Base-by-base conservation (phyloP, 129 eudicot genomes). In the Scalesia atractyloides region DNA sequence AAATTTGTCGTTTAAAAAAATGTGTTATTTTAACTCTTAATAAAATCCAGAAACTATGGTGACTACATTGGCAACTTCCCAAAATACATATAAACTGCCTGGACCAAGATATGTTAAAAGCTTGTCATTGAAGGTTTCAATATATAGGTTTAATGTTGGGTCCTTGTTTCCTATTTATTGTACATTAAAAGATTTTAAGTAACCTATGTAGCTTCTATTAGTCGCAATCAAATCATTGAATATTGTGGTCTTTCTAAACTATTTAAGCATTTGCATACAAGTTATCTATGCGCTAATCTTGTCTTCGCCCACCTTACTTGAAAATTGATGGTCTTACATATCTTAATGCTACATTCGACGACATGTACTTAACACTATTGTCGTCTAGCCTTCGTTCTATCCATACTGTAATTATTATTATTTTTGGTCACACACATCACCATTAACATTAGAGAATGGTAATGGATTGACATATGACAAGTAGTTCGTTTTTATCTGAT, bases 111-210 rank as follows among this genome's bases (percentile, higher is more conserved):
- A n/a, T n/a, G n/a, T n/a, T n/a, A n/a, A n/a, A n/a, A n/a, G n/a
- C n/a, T n/a, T n/a, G n/a, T 4, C 18, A 64, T 74, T 64, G 44
- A 74, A 74, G 72, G 43, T 51, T 50, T 64, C 26, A 50, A 64
- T 11, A 74, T 74, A 64, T 76, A 16, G 60, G 64, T 68, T 69
- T 33, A 24, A 58, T 58, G 69, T 68, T 49, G 69, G 50, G 60
- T 67, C 74, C 14, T 43, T 65, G 72, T 75, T 53, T 75, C 57
- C 52, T 75, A 47, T 24, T 3, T 47, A n/a, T 14, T 61, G 36
- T 61, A 17, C 63, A 50, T 69, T n/a, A n/a, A 59, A 43, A 14
- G 41, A n/a, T n/a, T 14, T 24, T 14, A 14, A 60, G 15, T 19
- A 7, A 69, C 13, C 3, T 5, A 49, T 14, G 5, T 70, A 53